phyloP scores from a whole-genome alignment of 371 early-diverging fungal species.

The Parasitella parasitica region DNA sequence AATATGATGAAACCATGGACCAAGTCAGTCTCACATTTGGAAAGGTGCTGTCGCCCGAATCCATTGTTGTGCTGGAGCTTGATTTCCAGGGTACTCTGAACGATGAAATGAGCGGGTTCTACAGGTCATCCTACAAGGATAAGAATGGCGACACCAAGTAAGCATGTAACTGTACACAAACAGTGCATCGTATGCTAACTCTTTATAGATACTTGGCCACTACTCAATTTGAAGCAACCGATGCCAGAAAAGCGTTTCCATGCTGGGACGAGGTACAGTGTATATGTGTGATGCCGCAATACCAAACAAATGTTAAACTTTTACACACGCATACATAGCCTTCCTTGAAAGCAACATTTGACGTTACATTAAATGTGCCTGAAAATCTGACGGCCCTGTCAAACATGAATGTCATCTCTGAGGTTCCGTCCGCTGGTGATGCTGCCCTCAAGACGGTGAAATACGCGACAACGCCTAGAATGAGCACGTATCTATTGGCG shows the following conservation, averaged over 20 bases:
- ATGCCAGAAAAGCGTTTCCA: constrained; percentile 89
- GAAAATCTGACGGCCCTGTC: constrained; percentile 74
- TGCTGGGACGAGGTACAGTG: constrained; percentile 80
- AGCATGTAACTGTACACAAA: not conserved
- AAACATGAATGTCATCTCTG: constrained; percentile 77
- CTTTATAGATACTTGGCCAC: constrained; percentile 61
- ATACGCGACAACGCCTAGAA: constrained; percentile 83
- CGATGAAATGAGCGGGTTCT: constrained; percentile 87
- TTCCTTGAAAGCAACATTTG: constrained; percentile 88
- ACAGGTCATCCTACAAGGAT: constrained; percentile 74
- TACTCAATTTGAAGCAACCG: constrained; percentile 95
- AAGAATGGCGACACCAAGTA: constrained; percentile 57
- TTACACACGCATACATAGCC: too few relatives aligned
- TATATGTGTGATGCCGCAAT: too few relatives aligned
- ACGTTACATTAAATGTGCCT: constrained; percentile 73
- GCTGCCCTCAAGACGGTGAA: constrained; percentile 44
- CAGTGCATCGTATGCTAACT: not conserved
- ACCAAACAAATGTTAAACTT: not conserved
- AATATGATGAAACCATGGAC: constrained; percentile 56
- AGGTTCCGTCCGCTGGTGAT: constrained; percentile 13
- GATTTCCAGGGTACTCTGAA: constrained; percentile 73
- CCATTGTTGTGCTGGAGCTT: constrained; percentile 52
- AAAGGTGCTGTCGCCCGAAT: constrained; percentile 43
- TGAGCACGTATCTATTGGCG: constrained; percentile 93
- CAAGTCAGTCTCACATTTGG: constrained; percentile 63